These are phyloP conservation scores for Rhynchospora tenuis DNA, from an alignment of 176 grass and related monocot species.

Conservation along the genomic window DNA sequence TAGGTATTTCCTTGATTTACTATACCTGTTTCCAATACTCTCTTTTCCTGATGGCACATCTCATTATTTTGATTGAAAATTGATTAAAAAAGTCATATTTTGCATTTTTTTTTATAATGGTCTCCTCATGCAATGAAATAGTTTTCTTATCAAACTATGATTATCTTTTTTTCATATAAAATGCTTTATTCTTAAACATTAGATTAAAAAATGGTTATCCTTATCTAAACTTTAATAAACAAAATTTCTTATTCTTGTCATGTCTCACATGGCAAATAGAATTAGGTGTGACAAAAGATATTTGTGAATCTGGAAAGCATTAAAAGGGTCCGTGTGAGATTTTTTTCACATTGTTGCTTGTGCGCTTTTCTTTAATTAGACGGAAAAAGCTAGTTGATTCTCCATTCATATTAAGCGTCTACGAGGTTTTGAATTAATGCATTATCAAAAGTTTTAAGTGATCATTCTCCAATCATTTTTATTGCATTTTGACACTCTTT, in stretches of 20 bases:
- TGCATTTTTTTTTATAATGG: not conserved
- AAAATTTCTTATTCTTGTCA: not conserved
- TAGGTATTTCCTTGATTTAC: not conserved
- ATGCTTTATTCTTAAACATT: no score
- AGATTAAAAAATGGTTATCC: not conserved
- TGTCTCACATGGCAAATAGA: not conserved
- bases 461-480: no score
- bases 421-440: not conserved
- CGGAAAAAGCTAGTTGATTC: not conserved
- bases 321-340: not conserved
- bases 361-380: not conserved
- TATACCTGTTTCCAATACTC: not conserved
- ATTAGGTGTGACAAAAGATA: not conserved
- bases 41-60: not conserved
- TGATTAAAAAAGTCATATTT: not conserved
- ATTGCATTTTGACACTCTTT: no score
- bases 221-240: not conserved
- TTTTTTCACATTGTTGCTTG: not conserved
- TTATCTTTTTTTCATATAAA: no score
- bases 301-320: not conserved
- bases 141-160: not conserved
- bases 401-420: not conserved
- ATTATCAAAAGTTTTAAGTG: not conserved
- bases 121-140: not conserved
- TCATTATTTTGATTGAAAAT: not conserved